Percentiles rank a stretch among this genome's conserved stretches.
Evolutionary conservation across 345 rosid species (phyloP).

Genomic region (Ailanthus altissimus): DNA sequence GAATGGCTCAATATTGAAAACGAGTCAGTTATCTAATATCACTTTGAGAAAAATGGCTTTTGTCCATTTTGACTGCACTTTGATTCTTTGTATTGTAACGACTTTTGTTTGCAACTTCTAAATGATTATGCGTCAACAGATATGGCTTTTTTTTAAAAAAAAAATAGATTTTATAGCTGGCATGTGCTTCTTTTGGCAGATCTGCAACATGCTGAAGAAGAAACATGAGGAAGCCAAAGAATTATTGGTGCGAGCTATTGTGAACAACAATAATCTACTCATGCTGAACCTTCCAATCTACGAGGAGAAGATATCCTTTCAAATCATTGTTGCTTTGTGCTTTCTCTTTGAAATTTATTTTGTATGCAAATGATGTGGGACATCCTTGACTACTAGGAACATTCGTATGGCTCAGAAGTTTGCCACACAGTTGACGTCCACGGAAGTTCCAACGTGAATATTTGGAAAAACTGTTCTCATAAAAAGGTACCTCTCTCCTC

Average conservation of each 20-base stretch:
- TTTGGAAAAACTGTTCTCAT: slow-evolving; percentile 5
- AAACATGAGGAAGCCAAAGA: slow-evolving; percentile 88
- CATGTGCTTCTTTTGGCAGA: slow-evolving; percentile 41
- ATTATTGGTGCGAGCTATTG: slow-evolving; percentile 72
- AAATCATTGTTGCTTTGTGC: not conserved
- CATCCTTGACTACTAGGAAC: slow-evolving; percentile 62
- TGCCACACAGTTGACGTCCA: slow-evolving; percentile 43
- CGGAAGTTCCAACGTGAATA: slow-evolving; percentile 30
- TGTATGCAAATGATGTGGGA: not conserved
- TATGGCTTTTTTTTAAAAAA: not conserved
- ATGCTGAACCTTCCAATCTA: slow-evolving; percentile 85
- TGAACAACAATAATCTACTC: slow-evolving; percentile 72
- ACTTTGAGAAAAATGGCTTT: not conserved
- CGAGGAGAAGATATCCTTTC: slow-evolving; percentile 87
- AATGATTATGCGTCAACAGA: not conserved
- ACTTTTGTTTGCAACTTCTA: not conserved
- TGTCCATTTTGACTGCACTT: not conserved
- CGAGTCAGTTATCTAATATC: not conserved
- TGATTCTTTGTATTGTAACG: not conserved
- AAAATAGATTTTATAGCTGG: not conserved
- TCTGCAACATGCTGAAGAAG: slow-evolving; percentile 77
- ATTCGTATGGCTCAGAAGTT: slow-evolving; percentile 61
- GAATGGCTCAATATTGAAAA: not conserved
- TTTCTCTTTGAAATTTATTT: not conserved
- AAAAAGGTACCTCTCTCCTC: not conserved